These are phyloP conservation scores for Amanita polypyramis DNA, from an alignment of 768 basidiomycete species.

Conservation along the genomic window DNA sequence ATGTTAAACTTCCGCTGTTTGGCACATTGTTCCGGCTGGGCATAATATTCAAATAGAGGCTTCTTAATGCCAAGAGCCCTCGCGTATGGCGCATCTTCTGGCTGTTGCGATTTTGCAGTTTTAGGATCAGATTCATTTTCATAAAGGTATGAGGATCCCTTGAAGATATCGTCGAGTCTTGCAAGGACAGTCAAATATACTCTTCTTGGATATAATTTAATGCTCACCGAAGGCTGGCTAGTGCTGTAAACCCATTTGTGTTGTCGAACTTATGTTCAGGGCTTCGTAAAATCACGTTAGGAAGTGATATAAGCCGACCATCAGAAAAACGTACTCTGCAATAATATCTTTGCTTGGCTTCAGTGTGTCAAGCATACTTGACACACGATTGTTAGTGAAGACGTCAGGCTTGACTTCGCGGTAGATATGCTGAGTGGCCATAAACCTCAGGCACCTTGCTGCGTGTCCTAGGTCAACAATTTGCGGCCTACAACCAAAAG, in stretches of 20 bases:
- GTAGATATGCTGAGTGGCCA: conserved; percentile 18
- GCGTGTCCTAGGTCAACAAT: no score
- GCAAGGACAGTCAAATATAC: not conserved
- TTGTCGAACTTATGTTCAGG: conserved; percentile 18
- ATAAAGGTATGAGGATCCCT: conserved; percentile 15
- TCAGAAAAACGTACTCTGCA: not conserved
- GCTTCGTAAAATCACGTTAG: conserved; percentile 8
- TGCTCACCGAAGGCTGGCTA: conserved; percentile 15
- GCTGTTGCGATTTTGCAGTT: conserved; percentile 12
- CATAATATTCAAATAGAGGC: conserved; percentile 13
- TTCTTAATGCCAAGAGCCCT: conserved; percentile 12
- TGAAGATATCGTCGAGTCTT: conserved; percentile 17
- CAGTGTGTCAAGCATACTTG: conserved; percentile 10
- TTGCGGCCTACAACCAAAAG: not conserved
- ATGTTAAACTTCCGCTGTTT: conserved; percentile 18
- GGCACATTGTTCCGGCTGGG: conserved; percentile 14
- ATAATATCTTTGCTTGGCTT: not conserved
- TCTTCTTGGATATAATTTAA: not conserved
- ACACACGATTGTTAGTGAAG: conserved; percentile 17
- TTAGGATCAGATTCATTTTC: conserved; percentile 17
- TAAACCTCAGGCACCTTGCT: conserved; percentile 16
- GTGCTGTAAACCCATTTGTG: conserved; percentile 18
- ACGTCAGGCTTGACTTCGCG: conserved; percentile 16
- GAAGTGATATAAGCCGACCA: not conserved
- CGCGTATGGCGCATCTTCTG: conserved; percentile 11